Base-by-base conservation (phyloP, 352 stramenopile genomes). In the Pythium vanterpoolii region DNA sequence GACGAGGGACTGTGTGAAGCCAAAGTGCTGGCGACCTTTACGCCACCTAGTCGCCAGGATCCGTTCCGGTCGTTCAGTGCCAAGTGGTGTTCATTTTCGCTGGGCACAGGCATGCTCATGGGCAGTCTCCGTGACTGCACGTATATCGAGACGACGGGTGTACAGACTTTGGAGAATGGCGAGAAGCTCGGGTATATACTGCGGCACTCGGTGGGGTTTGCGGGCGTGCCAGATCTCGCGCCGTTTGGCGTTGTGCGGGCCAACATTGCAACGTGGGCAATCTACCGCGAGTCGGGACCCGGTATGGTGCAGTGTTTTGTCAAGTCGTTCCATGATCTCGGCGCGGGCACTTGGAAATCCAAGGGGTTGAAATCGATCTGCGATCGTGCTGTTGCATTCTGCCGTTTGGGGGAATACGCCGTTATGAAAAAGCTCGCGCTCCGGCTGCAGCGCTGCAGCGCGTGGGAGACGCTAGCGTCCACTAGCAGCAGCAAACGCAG, bases 51-150 rank as follows among this genome's bases (percentile, higher is more conserved):
- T n/a, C 26, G 39, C 0, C 53, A 75, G 1, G 61, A 85, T 9
- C 76, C 76, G n/a, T 83, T 79, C 56, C 68, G 66, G 43, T 73
- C 72, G 31, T 60, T 81, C 16, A 71, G 60, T 19, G 42, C 76
- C 19, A 84, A 79, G 59, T 84, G 74, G 74, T 62, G 72, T 23
- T 56, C 43, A 11, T 66, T 66, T 50, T 59, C 49, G 21, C 43
- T 60, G n/a, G 49, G 58, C 31, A 56, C 58, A 7, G 50, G 58
- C 48, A 43, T 58, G 13, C 54, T 33, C 31, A n/a, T n/a, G n/a
- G n/a, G n/a, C n/a, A 59, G 45, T 36, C 33, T 60, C 0, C 49
- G 58, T 18, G 58, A 66, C 34, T 66, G 58, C 43, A 38, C 50
- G 5, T 30, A 60, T 26, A 30, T 66, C 26, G 58, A 66, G 28